Base-by-base conservation (phyloP, 2,329 filamentous ascomycete genomes). In the Huntiella savannae region DNA sequence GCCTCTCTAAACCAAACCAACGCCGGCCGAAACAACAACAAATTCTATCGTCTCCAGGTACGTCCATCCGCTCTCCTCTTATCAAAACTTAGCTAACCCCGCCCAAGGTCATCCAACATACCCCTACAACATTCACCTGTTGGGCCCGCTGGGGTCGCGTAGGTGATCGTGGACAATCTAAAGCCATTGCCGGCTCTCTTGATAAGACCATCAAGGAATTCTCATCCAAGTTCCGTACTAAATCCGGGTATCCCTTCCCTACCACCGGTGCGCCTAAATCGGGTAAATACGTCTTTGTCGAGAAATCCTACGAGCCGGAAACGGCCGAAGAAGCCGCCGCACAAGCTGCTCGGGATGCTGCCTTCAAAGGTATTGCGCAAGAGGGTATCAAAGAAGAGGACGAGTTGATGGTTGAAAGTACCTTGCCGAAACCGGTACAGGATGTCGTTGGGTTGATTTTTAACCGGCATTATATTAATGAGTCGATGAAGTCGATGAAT, bases 81-180 rank as follows among this genome's bases (percentile, higher is more conserved):
- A 7, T 19, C 17, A 28, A 28, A 28, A 3, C 22, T 7, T 28
- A 10, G 22, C 22, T 28, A 28, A 28, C 22, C 22, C 7, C 22
- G 4, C 7, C 8, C 7, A 28, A 28, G 22, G 22, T 28, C 22
- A 28, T 28, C 7, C 22, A 28, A 28, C 22, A 28, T 10, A 28
- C 22, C 22, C 22, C 22, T 28, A 28, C 22, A 4, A 22, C 12
- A 38, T 47, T 40, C 33, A 11, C 44, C n/a, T 42, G 22, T 0
- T 88, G 81, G 80, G 84, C 79, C 2, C 70, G 82, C 48, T 92
- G 82, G 82, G 85, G 85, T 16, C 74, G 85, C 16, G 83, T 92
- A 16, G 75, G 75, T 5, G 75, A 78, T 47, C 55, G 53, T 8
- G 75, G 75, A 4, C 66, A 73, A 53, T 64, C 62, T 10, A 45